Percentiles rank a stretch among this genome's conserved stretches.
Evolutionary conservation across 441 rosid species (phyloP).

Genomic region (Corymbia citriodora): DNA sequence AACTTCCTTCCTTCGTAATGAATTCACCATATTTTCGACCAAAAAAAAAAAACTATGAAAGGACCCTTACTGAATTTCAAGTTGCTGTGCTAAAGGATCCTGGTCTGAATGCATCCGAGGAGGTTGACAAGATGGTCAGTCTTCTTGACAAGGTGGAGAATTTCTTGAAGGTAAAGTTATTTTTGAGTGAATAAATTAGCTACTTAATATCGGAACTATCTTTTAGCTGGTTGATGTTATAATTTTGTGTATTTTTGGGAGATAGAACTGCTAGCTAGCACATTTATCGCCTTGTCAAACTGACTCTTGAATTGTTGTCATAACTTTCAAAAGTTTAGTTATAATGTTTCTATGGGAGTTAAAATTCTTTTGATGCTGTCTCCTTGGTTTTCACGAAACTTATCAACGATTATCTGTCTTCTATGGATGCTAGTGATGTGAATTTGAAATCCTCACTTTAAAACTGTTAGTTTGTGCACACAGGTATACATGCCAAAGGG

Average conservation of each 20-base stretch:
- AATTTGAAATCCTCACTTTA: background rate
- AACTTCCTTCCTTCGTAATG: too few relatives aligned
- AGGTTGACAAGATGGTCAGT: conserved; percentile 50
- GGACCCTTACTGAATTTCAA: conserved; percentile 71
- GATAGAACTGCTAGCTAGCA: background rate
- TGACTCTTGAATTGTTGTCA: background rate
- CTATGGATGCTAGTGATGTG: background rate
- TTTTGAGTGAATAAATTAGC: background rate
- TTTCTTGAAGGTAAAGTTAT: conserved; percentile 37
- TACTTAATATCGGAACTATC: background rate
- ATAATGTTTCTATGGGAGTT: background rate
- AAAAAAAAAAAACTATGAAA: conserved; percentile 27
- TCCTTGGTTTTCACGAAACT: background rate
- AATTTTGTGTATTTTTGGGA: background rate
- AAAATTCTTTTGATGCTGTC: background rate
- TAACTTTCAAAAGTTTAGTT: background rate
- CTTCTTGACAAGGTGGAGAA: conserved; percentile 57
- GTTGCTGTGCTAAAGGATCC: conserved; percentile 72
- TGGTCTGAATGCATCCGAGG: conserved; percentile 50
- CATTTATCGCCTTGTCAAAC: background rate
- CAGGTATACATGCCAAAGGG: conserved; percentile 46
- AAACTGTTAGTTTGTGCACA: conserved; percentile 1
- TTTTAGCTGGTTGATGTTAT: background rate
- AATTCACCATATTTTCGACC: too few relatives aligned
- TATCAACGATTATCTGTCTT: background rate